Base-by-base conservation (phyloP, 208 protist genomes). In the Naegleria lovaniensis region DNA sequence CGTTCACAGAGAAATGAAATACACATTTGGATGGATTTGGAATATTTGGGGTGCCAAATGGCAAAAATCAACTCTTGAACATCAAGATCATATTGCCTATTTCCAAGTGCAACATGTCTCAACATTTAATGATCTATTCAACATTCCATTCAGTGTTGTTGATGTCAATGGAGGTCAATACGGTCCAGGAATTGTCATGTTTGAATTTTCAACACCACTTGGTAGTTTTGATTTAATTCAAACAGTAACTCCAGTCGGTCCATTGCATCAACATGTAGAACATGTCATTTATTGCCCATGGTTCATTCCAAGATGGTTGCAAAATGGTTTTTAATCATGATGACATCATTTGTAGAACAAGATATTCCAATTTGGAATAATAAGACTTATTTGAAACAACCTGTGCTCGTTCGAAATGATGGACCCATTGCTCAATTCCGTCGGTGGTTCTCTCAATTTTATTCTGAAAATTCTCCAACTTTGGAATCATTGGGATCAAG, bases 401-500 rank as follows among this genome's bases (percentile, higher is more conserved):
- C 92, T 19, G 25, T 93, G 39, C 43, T 93, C 4, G 84, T 92
- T 5, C 59, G 79, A 38, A 88, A 39, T 48, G 92, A 93, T 83
- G 51, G 75, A 29, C 92, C 85, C 25, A 93, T 93, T 39, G 58
- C 25, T 13, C 85, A 85, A 85, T 91, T 85, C 36, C 79, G 92
- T n/a, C 58, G 58, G 41, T 93, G 92, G 92, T 93, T 92, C 52
- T 41, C n/a, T 7, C 92, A 91, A 43, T 93, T 93, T 52, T 93
- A 93, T 84, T 92, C 85, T 67, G 51, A 90, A 67, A 85, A 83
- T 67, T 29, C 25, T 90, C 76, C 83, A 86, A 67, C 55, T 67
- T 67, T 67, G 55, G 22, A 67, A 19, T 67, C 55, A 1, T 29
- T 87, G 22, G 11, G 16, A 15, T 1, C 11, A 67, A 67, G 55